These are phyloP conservation scores for Alternaria triticimaculans DNA, from an alignment of 2,329 filamentous ascomycete genomes.

Conservation along the genomic window DNA sequence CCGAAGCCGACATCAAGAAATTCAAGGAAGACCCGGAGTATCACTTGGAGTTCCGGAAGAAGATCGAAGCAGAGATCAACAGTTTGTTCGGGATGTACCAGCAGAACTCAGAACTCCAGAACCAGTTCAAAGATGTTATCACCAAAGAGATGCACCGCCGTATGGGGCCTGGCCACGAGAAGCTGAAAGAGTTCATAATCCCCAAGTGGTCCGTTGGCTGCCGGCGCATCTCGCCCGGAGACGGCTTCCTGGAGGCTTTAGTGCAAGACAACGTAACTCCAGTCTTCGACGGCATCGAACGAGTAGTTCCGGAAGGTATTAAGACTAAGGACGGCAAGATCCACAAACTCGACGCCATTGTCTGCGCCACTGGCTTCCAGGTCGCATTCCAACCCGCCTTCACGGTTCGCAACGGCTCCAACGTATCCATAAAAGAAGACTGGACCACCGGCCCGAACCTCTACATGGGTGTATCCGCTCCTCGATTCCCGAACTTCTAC, in stretches of 20 bases:
- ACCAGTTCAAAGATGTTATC: conserved; percentile 50
- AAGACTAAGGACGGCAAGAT: conserved; percentile 36
- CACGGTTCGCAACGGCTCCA: conserved; percentile 48
- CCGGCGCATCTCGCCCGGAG: conserved; percentile 41
- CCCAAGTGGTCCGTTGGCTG: conserved; percentile 57
- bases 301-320: conserved; percentile 47
- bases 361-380: conserved; percentile 45
- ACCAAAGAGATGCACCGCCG: conserved; percentile 52
- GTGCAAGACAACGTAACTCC: conserved; percentile 39
- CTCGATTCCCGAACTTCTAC: conserved; percentile 55
- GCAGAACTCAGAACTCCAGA: conserved; percentile 54
- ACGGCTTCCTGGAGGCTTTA: conserved; percentile 43
- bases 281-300: conserved; percentile 36
- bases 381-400: conserved; percentile 54
- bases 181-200: conserved; percentile 54
- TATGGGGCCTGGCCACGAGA: conserved; percentile 49
- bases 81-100: conserved; percentile 61
- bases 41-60: conserved; percentile 58
- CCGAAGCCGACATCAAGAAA: conserved; percentile 61
- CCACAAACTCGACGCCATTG: conserved; percentile 41
- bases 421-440: conserved; percentile 47
- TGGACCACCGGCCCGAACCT: conserved; percentile 51
- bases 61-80: conserved; percentile 59
- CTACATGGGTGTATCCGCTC: conserved; percentile 53
- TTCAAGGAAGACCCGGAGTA: conserved; percentile 65